These are phyloP conservation scores for Malassezia psittaci DNA, from an alignment of 1,284 basidiomycete genomes.

Conservation along the genomic window DNA sequence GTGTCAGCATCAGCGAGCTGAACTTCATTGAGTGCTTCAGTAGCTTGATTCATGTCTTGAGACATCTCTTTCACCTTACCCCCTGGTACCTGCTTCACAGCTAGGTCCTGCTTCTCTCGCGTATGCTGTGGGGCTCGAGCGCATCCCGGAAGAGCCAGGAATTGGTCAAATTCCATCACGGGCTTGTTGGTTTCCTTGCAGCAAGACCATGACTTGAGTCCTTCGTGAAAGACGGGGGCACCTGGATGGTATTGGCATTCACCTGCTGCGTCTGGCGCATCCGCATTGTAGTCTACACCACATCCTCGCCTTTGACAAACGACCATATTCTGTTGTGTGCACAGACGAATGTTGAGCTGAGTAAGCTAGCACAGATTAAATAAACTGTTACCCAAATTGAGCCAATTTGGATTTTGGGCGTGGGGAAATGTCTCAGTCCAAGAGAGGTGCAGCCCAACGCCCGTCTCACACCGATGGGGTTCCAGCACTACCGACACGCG, in stretches of 20 bases:
- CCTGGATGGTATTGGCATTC: slow-evolving; percentile 42
- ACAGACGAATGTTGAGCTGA: neutral
- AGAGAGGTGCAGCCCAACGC: too few species aligned
- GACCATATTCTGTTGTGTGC: slow-evolving; percentile 23
- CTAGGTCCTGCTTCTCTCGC: slow-evolving; percentile 25
- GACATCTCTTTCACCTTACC: neutral
- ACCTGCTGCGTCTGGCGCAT: slow-evolving; percentile 2
- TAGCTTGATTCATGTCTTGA: neutral
- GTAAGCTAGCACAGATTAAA: neutral
- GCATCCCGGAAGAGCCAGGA: slow-evolving; percentile 39
- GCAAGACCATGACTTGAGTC: slow-evolving; percentile 47
- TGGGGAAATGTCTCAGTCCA: neutral
- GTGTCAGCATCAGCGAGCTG: neutral
- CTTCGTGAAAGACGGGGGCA: slow-evolving; percentile 46
- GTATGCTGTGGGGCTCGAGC: slow-evolving; percentile 25
- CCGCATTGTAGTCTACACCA: slow-evolving; percentile 30
- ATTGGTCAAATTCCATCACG: slow-evolving; percentile 46
- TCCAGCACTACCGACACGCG: neutral
- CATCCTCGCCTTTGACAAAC: slow-evolving; percentile 43
- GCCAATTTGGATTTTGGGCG: neutral
- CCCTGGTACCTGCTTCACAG: slow-evolving; percentile 1
- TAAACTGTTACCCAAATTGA: neutral
- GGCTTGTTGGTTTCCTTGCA: slow-evolving; percentile 45
- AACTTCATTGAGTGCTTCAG: neutral
- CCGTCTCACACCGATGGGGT: neutral